A percentile compares a stretch with the other conserved stretches of the same genome.
Evolutionary conservation across 441 rosid genomes (phyloP).

Genomic region (Brassica balearica): DNA sequence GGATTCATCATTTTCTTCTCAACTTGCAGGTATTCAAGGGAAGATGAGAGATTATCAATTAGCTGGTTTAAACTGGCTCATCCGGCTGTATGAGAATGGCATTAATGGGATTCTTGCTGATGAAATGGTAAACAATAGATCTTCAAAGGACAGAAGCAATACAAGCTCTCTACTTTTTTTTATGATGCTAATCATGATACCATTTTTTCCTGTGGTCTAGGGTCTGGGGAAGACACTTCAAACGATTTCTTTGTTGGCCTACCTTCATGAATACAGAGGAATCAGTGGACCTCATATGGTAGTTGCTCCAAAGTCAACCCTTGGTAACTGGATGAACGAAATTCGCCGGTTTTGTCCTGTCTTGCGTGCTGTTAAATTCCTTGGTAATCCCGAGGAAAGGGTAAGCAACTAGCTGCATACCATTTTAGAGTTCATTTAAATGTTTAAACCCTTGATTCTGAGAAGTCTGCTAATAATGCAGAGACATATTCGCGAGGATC

Average conservation of each 20-base stretch:
- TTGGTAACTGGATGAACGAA: constrained; percentile 99
- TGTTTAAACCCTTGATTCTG: neutral
- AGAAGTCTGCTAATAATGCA: constrained; percentile 48
- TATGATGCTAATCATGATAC: constrained; percentile 2
- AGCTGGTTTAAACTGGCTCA: constrained; percentile 98
- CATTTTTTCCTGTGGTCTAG: constrained; percentile 47
- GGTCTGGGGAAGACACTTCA: constrained; percentile 99
- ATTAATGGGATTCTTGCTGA: constrained; percentile 99
- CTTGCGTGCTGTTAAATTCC: constrained; percentile 92
- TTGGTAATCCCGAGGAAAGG: constrained; percentile 99
- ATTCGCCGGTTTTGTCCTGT: constrained; percentile 96
- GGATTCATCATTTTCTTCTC: constrained; percentile 2
- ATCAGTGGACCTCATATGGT: constrained; percentile 99
- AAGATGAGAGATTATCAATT: constrained; percentile 99
- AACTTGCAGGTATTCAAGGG: constrained; percentile 86
- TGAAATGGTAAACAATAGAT: constrained; percentile 77
- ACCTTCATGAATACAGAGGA: constrained; percentile 94
- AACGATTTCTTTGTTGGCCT: constrained; percentile 94
- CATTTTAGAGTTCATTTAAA: constrained; percentile 17
- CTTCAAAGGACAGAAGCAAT: neutral
- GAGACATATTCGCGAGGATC: constrained; percentile 92
- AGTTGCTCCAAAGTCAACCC: constrained; percentile 99
- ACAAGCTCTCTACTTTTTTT: constrained; percentile 2
- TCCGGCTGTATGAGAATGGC: constrained; percentile 97
- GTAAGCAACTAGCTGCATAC: constrained; percentile 51